Conservation (phyloP, 768 basidiomycete species). For the Mycena capillaripes region DNA sequence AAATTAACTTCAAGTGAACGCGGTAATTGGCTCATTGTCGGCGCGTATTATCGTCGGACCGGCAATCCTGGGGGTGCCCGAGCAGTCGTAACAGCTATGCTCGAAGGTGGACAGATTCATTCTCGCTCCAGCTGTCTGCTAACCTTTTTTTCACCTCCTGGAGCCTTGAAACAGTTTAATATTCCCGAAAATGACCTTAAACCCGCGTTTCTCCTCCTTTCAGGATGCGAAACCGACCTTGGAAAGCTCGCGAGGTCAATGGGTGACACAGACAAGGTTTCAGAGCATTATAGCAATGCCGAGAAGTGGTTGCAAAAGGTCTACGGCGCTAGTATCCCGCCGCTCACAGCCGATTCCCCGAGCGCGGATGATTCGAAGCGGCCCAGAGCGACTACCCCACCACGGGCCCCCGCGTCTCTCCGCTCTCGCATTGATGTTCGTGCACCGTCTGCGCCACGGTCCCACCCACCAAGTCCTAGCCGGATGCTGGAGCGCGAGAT, state of each 20-base stretch:
- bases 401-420: conserved; percentile 25
- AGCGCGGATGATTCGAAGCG: conserved; percentile 7
- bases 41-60: conserved; percentile 63
- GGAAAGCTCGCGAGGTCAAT: conserved; percentile 46
- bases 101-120: conserved; percentile 55
- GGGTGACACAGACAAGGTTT: conserved; percentile 44
- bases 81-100: conserved; percentile 58
- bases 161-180: conserved; percentile 58
- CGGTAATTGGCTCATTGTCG: conserved; percentile 70
- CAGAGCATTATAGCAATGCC: conserved; percentile 56
- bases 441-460: conserved; percentile 22
- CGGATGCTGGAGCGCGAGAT: conserved; percentile 53
- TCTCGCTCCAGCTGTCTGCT: conserved; percentile 19
- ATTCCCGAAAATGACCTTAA: conserved; percentile 56
- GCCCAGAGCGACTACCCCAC: conserved; percentile 1
- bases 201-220: conserved; percentile 66
- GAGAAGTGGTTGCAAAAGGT: conserved; percentile 63
- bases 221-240: conserved; percentile 68
- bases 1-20: conserved; percentile 60
- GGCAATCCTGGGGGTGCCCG: conserved; percentile 62
- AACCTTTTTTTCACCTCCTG: conserved; percentile 5
- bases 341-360: background rate
- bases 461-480: conserved; percentile 9
- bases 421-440: conserved; percentile 21
- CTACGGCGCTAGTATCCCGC: conserved; percentile 50